phyloP scores from a whole-genome alignment of 805 yeast genomes.

The Cyberlindnera mrakii region DNA sequence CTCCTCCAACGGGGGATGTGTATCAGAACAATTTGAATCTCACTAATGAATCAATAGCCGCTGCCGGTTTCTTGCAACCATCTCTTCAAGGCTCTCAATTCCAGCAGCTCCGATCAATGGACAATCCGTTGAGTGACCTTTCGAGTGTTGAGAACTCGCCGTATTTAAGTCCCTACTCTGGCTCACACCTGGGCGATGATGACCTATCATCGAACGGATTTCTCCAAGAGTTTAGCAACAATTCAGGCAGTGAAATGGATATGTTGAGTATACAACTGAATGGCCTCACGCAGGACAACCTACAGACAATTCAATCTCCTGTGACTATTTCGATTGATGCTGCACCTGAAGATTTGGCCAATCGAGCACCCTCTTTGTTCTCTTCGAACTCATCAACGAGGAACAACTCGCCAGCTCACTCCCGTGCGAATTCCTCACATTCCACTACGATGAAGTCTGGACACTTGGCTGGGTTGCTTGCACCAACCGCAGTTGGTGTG shows the following conservation, averaged over 20 bases:
- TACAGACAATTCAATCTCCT: slow-evolving; percentile 14
- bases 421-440: slow-evolving; percentile 26
- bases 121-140: slow-evolving; percentile 15
- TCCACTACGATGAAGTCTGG: slow-evolving; percentile 23
- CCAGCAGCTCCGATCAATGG: slow-evolving; percentile 11
- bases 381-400: slow-evolving; percentile 34
- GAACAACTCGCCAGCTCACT: slow-evolving; percentile 29
- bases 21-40: not conserved
- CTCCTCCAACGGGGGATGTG: slow-evolving; percentile 7
- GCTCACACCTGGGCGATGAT: slow-evolving; percentile 17
- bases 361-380: slow-evolving; percentile 51
- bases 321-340: slow-evolving; percentile 27
- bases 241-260: slow-evolving; percentile 3
- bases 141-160: slow-evolving; percentile 23
- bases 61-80: slow-evolving; percentile 8
- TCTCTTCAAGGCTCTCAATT: slow-evolving; percentile 10
- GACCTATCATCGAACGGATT: not conserved
- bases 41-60: not conserved
- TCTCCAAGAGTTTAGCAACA: not conserved
- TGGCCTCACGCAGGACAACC: slow-evolving; percentile 18
- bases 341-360: slow-evolving; percentile 36
- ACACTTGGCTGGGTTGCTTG: slow-evolving; percentile 7
- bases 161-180: slow-evolving; percentile 15
- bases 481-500: slow-evolving; percentile 3
- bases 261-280: slow-evolving; percentile 7